Evolutionary conservation across 208 protist species (phyloP).

Genomic region (Wallacemonas collosoma): DNA sequence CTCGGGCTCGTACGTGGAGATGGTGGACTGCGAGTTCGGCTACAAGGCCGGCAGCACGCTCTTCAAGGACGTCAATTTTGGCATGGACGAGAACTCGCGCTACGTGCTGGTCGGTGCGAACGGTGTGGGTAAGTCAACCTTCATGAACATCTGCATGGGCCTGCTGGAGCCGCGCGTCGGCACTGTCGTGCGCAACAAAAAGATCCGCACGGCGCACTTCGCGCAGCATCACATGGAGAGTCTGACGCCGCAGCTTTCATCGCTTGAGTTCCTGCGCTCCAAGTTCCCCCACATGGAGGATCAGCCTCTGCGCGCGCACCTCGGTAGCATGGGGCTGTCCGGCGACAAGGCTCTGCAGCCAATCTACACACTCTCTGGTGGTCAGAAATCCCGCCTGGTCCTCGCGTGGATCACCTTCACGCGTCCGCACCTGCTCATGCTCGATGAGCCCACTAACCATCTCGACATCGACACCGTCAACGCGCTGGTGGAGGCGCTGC

Average conservation of each 20-base stretch:
- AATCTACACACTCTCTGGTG: slow-evolving; percentile 94
- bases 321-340: slow-evolving; percentile 92
- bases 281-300: slow-evolving; percentile 88
- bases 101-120: slow-evolving; percentile 93
- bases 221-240: slow-evolving; percentile 94
- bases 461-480: slow-evolving; percentile 95
- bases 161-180: slow-evolving; percentile 82
- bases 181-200: slow-evolving; percentile 83
- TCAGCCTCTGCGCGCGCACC: slow-evolving; percentile 86
- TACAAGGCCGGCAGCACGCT: slow-evolving; percentile 85
- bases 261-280: slow-evolving; percentile 88
- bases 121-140: slow-evolving; percentile 95
- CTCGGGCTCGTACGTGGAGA: slow-evolving; percentile 79
- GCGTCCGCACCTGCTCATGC: slow-evolving; percentile 93
- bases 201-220: slow-evolving; percentile 90
- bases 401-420: slow-evolving; percentile 94
- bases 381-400: slow-evolving; percentile 94
- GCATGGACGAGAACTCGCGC: slow-evolving; percentile 84
- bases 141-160: slow-evolving; percentile 92
- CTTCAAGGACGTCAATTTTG: slow-evolving; percentile 94
- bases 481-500: slow-evolving; percentile 90
- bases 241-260: slow-evolving; percentile 89
- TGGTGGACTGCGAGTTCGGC: slow-evolving; percentile 93
- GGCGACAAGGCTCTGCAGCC: slow-evolving; percentile 87
- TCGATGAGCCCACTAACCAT: slow-evolving; percentile 98